Conservation (phyloP, 768 basidiomycete species). For the Phylloporus sp. region DNA sequence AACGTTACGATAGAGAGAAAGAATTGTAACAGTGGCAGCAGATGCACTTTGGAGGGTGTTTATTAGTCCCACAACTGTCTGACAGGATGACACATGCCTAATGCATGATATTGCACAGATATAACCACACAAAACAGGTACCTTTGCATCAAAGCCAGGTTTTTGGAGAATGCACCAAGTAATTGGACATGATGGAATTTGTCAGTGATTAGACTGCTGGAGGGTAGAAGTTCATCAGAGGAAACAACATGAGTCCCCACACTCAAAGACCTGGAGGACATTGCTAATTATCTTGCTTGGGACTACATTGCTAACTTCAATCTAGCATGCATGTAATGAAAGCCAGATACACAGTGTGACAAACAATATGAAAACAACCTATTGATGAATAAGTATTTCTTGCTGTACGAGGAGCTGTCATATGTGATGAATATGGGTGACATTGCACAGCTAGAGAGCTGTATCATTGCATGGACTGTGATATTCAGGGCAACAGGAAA, state of each 20-base stretch:
- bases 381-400: constrained; percentile 30
- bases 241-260: constrained; percentile 19
- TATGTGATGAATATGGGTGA: constrained; percentile 34
- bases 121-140: constrained; percentile 5
- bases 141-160: constrained; percentile 24
- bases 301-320: constrained; percentile 22
- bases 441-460: constrained; percentile 28
- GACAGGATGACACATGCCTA: constrained; percentile 11
- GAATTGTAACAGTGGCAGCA: no score
- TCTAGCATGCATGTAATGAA: constrained; percentile 25
- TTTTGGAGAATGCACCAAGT: constrained; percentile 37
- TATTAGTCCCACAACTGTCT: constrained; percentile 4
- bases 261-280: constrained; percentile 25
- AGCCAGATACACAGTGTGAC: constrained; percentile 18
- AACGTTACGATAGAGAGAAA: no score
- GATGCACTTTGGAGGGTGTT: constrained; percentile 21
- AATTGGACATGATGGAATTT: constrained; percentile 29
- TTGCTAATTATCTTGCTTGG: constrained; percentile 19
- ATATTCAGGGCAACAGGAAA: constrained; percentile 32
- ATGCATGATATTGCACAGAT: constrained; percentile 21
- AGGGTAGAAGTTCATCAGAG: constrained; percentile 5
- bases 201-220: constrained; percentile 31
- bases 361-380: constrained; percentile 33
- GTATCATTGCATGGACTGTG: constrained; percentile 22
- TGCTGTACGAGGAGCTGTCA: constrained; percentile 40